Percentiles rank a stretch among this genome's conserved stretches.
Evolutionary conservation across 2,329 filamentous ascomycete species (phyloP).

Genomic region (Alternaria consortialis): DNA sequence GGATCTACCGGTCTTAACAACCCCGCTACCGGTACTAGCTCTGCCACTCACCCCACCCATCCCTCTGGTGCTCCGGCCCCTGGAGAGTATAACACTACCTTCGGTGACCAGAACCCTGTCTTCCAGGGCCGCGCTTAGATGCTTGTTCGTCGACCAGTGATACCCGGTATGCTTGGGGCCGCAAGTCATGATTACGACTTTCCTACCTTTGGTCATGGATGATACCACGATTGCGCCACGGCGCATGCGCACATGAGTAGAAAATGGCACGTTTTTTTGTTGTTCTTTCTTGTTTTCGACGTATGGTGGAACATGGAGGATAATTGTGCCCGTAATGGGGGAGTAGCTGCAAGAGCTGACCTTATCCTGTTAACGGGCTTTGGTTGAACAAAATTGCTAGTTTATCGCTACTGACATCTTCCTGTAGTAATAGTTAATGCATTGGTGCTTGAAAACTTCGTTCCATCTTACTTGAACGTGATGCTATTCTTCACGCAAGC

Average conservation of each 20-base stretch:
- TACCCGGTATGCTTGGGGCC: slow-evolving; percentile 16
- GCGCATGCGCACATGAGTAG: slow-evolving; percentile 31
- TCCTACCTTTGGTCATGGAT: slow-evolving; percentile 38
- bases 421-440: slow-evolving; percentile 35
- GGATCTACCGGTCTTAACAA: slow-evolving; percentile 12
- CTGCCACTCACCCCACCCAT: slow-evolving; percentile 15
- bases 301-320: neutral
- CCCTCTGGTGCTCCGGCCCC: slow-evolving; percentile 21
- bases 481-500: too few species aligned
- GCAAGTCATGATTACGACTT: slow-evolving; percentile 31
- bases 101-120: slow-evolving; percentile 56
- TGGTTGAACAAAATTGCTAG: slow-evolving; percentile 15
- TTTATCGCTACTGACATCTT: slow-evolving; percentile 3
- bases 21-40: slow-evolving; percentile 16
- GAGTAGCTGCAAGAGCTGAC: slow-evolving; percentile 2
- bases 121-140: slow-evolving; percentile 49
- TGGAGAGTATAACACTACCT: slow-evolving; percentile 47
- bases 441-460: neutral
- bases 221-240: slow-evolving; percentile 44
- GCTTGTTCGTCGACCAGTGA: slow-evolving; percentile 11
- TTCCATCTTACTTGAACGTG: neutral
- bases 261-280: slow-evolving; percentile 17
- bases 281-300: slow-evolving; percentile 6
- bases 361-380: neutral
- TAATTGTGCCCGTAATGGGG: slow-evolving; percentile 25